A percentile compares a stretch with the other conserved stretches of the same genome.
Conservation (phyloP, 75 land plant species). For the Cunninghamia lanceolata region DNA sequence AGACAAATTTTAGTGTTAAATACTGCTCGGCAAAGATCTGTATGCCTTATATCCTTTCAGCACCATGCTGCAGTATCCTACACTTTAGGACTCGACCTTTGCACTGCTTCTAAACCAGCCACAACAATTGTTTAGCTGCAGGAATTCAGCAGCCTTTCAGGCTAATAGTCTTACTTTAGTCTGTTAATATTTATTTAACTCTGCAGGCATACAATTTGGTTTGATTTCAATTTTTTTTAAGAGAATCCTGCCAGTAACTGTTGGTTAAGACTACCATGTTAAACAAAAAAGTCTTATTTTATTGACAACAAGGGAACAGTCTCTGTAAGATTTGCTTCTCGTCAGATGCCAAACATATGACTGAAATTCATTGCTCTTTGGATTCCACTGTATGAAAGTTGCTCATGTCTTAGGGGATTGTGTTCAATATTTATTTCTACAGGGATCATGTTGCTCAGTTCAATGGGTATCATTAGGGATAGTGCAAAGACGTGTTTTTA, state of each 20-base stretch:
- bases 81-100: background rate
- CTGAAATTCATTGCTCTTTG: background rate
- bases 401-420: background rate
- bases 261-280: background rate
- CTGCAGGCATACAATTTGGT: background rate
- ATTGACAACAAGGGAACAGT: background rate
- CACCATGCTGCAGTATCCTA: constrained; percentile 6
- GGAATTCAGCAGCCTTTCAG: constrained; percentile 3
- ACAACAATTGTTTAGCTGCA: constrained; percentile 8
- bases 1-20: constrained; percentile 7
- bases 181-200: constrained; percentile 9
- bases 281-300: constrained; percentile 8
- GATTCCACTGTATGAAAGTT: background rate
- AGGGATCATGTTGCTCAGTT: background rate
- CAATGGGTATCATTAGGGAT: background rate
- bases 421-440: background rate
- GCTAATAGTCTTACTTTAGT: background rate
- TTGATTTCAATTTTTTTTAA: constrained; percentile 1
- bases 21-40: background rate
- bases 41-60: background rate
- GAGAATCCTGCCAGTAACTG: constrained; percentile 7
- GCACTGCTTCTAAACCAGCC: constrained; percentile 5
- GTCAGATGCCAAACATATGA: background rate
- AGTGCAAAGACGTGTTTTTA: background rate
- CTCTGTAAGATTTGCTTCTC: constrained; percentile 4